Base-by-base conservation (phyloP, 2,329 filamentous ascomycete species). In the Thielaviopsis euricoi region DNA sequence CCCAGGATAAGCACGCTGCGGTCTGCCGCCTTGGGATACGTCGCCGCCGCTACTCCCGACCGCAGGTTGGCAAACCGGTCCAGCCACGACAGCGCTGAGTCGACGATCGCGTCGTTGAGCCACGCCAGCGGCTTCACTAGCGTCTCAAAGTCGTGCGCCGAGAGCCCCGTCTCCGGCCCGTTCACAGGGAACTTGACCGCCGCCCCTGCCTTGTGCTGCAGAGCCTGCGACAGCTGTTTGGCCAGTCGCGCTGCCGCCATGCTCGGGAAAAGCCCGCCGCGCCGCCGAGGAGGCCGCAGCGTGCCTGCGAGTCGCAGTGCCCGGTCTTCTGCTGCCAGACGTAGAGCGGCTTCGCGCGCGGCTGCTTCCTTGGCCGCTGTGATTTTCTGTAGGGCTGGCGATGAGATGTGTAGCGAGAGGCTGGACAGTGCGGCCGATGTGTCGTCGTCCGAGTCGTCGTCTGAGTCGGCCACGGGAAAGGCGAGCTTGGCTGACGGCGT, bases 81-180 rank as follows among this genome's bases (percentile, higher is more conserved):
- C 15, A 89, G 70, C 65, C 80, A 78, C 26, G 76, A 69, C 25
- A 89, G 73, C 53, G 80, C 79, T 15, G 79, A 79, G 63, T 88
- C 87, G 63, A 91, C 79, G 55, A 86, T 79, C 63, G 87, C 83
- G 66, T 90, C 87, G 62, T 90, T 89, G 6, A 91, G 75, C 86
- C 86, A 91, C 26, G 73, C 74, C 0, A 69, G 73, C 9, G 71
- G 67, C 19, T 73, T 72, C 17, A 84, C 73, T 7, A 89, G 69
- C 52, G 76, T 83, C n/a, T 70, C 72, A 64, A 89, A 83, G 65
- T 87, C 84, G 56, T 80, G 77, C 1, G 71, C 66, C 1, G 66
- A 71, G 22, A 65, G 59, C 2, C 60, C 53, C 1, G 60, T 59
- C 25, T 62, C 61, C 1, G 52, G 58, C 15, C 43, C 52, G 17